These are phyloP conservation scores for Elasticomyces elasticus DNA, from an alignment of 495 filamentous ascomycete species.

Conservation along the genomic window DNA sequence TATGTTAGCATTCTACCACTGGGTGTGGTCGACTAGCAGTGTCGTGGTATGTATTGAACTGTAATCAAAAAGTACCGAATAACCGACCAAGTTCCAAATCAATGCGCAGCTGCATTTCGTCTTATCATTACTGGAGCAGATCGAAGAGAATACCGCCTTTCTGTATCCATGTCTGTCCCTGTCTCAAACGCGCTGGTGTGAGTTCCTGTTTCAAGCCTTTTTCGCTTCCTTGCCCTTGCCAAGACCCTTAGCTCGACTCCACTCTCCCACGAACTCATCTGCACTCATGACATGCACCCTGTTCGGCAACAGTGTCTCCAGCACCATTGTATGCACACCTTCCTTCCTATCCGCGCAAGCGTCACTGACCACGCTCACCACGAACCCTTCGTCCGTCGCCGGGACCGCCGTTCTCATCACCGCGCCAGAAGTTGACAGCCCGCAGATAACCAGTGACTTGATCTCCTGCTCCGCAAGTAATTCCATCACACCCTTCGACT, in stretches of 20 bases:
- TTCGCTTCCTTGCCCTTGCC: not conserved
- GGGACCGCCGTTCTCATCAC: constrained; percentile 27
- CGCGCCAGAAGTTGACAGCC: constrained; percentile 28
- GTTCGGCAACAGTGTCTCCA: constrained; percentile 19
- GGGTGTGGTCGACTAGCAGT: constrained; percentile 52
- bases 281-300: constrained; percentile 18
- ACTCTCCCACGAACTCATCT: constrained; percentile 13
- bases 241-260: not conserved
- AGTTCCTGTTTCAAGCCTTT: not conserved
- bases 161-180: no score
- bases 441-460: constrained; percentile 25
- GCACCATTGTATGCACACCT: constrained; percentile 25
- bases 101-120: no score
- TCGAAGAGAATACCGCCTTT: not conserved
- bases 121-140: no score
- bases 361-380: constrained; percentile 26
- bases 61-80: no score
- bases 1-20: constrained; percentile 53
- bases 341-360: constrained; percentile 26
- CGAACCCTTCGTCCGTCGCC: constrained; percentile 25
- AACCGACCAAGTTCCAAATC: no score
- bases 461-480: constrained; percentile 25
- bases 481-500: constrained; percentile 25
- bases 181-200: no score
- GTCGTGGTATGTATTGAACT: no score